Evolutionary conservation across 2,329 filamentous ascomycete genomes (phyloP).

Genomic region (Phialemoniopsis sp.): DNA sequence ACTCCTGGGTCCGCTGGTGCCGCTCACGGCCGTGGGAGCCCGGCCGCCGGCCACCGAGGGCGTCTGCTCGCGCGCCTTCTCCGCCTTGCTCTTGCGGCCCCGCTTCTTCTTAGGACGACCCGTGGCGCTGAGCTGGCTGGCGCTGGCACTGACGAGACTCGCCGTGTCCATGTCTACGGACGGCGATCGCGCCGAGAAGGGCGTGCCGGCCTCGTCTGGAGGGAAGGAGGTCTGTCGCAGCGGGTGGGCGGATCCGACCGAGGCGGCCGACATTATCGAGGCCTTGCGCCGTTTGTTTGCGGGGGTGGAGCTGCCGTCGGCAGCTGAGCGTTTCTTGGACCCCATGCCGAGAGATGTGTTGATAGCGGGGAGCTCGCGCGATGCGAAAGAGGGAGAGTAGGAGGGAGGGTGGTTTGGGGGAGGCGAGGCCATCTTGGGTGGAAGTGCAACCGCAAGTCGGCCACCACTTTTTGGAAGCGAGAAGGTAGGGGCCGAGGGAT

Average conservation of each 20-base stretch:
- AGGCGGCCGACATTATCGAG: slow-evolving; percentile 55
- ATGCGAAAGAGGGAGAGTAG: slow-evolving; percentile 51
- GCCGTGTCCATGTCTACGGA: slow-evolving; percentile 60
- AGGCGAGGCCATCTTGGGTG: slow-evolving; percentile 50
- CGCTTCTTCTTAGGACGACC: slow-evolving; percentile 53
- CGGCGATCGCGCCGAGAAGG: slow-evolving; percentile 57
- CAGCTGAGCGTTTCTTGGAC: slow-evolving; percentile 60
- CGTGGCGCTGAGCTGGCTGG: slow-evolving; percentile 49
- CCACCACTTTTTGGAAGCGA: no score
- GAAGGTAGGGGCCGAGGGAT: no score
- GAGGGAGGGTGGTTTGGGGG: slow-evolving; percentile 44
- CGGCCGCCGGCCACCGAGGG: slow-evolving; percentile 41
- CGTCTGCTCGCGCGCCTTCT: slow-evolving; percentile 44
- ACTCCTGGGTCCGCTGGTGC: slow-evolving; percentile 23
- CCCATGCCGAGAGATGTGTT: slow-evolving; percentile 19
- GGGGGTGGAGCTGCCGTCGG: slow-evolving; percentile 43
- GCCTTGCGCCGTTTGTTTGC: slow-evolving; percentile 66
- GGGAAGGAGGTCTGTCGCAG: slow-evolving; percentile 81
- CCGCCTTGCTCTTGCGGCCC: slow-evolving; percentile 55
- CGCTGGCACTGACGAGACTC: slow-evolving; percentile 59
- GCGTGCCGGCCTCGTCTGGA: slow-evolving; percentile 54
- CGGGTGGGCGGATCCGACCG: slow-evolving; percentile 53
- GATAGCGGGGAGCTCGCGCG: slow-evolving; percentile 21
- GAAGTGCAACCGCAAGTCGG: no score
- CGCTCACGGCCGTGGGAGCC: slow-evolving; percentile 38